Evolutionary conservation across 768 basidiomycete species (phyloP).

Genomic region (Xerocomus spinulosus): DNA sequence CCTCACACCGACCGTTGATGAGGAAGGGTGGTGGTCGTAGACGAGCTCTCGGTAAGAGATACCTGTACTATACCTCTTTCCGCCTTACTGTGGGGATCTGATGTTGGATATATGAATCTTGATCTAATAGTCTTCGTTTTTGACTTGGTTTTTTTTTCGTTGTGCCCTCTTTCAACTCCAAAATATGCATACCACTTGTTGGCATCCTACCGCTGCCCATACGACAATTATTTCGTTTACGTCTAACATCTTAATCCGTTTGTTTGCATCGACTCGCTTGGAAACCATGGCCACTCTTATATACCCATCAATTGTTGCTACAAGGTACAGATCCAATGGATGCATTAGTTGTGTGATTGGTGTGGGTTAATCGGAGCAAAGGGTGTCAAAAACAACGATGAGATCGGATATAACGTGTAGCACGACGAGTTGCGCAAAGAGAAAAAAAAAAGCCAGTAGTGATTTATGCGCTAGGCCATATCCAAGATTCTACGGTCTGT

Average conservation of each 20-base stretch:
- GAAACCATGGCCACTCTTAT: constrained; percentile 27
- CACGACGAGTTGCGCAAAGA: neutral
- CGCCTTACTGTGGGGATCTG: constrained; percentile 10
- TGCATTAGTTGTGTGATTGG: constrained; percentile 31
- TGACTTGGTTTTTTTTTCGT: constrained; percentile 1
- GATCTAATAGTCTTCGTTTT: constrained; percentile 18
- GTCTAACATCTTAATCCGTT: constrained; percentile 7
- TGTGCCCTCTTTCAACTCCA: too few species aligned
- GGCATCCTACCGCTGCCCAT: neutral
- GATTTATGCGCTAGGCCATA: constrained; percentile 45
- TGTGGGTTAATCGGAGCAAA: constrained; percentile 18
- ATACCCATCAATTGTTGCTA: constrained; percentile 38
- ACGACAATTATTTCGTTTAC: neutral
- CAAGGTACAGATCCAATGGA: constrained; percentile 36
- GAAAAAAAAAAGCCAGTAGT: neutral
- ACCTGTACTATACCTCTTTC: constrained; percentile 7
- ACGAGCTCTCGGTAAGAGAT: neutral
- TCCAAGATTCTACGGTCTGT: constrained; percentile 69
- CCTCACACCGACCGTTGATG: constrained; percentile 59
- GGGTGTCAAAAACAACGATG: constrained; percentile 1
- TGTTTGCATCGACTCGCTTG: constrained; percentile 12
- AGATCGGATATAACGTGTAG: constrained; percentile 19
- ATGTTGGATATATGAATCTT: constrained; percentile 16
- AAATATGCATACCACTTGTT: constrained; percentile 16
- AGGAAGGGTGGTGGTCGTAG: constrained; percentile 78